A percentile compares a stretch with the other conserved stretches of the same genome.
Evolutionary conservation across 1,139 yeast genomes (phyloP).

Genomic region (Suhomyces guaymorum): DNA sequence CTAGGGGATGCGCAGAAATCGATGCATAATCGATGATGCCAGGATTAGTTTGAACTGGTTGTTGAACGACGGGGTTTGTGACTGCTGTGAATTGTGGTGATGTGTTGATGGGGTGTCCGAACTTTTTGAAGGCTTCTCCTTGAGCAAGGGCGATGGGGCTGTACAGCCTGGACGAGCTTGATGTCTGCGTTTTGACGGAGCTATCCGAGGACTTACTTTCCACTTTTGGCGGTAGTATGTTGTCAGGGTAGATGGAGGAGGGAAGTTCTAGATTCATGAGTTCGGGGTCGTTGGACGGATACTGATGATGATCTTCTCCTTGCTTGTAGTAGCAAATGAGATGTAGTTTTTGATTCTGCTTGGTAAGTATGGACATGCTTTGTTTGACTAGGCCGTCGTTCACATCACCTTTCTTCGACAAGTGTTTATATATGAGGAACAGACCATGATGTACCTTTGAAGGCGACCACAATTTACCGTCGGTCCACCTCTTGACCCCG

Average conservation of each 20-base stretch:
- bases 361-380: conserved; percentile 54
- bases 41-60: background rate
- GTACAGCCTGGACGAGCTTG: too few species aligned
- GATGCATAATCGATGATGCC: background rate
- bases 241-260: conserved; percentile 13
- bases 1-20: background rate
- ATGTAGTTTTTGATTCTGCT: conserved; percentile 53
- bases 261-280: conserved; percentile 22
- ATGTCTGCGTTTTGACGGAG: background rate
- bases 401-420: conserved; percentile 38
- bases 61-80: too few species aligned
- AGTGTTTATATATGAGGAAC: conserved; percentile 64
- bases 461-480: conserved; percentile 71
- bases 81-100: too few species aligned
- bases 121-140: too few species aligned
- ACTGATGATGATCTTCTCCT: conserved; percentile 1
- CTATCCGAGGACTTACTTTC: background rate
- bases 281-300: conserved; percentile 23
- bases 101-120: too few species aligned
- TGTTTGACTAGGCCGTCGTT: conserved; percentile 57
- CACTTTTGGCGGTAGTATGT: conserved; percentile 5
- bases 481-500: conserved; percentile 78
- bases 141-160: background rate
- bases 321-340: conserved; percentile 47
- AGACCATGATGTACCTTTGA: conserved; percentile 59